Conservation (phyloP, 2,329 filamentous ascomycete species). For the Pseudogymnoascus sp. region DNA sequence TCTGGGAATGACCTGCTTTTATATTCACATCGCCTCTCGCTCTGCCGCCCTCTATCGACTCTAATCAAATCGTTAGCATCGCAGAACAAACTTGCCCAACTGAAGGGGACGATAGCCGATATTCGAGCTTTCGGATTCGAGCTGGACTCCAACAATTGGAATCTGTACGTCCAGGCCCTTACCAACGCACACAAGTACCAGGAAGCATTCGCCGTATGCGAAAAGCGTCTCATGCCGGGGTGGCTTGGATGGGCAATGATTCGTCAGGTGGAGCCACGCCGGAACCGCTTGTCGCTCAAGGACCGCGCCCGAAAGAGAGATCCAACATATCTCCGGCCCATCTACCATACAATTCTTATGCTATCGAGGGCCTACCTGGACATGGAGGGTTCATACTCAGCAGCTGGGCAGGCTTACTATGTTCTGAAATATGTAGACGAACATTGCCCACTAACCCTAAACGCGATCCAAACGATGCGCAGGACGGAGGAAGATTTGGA, state of each 20-base stretch:
- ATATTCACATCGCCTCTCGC: constrained; percentile 32
- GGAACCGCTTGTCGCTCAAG: constrained; percentile 21
- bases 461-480: constrained; percentile 24
- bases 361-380: constrained; percentile 23
- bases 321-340: constrained; percentile 22
- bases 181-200: constrained; percentile 48
- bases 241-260: constrained; percentile 62
- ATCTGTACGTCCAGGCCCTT: constrained; percentile 63
- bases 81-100: constrained; percentile 44
- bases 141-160: constrained; percentile 73
- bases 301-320: constrained; percentile 18
- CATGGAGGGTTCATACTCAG: constrained; percentile 21
- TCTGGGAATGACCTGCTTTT: constrained; percentile 16
- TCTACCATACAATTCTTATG: constrained; percentile 23
- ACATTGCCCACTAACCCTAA: constrained; percentile 23
- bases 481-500: constrained; percentile 21
- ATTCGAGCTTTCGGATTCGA: constrained; percentile 55
- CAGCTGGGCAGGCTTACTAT: constrained; percentile 17
- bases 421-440: constrained; percentile 20
- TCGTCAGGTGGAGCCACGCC: constrained; percentile 17
- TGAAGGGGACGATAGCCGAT: constrained; percentile 42
- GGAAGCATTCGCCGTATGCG: constrained; percentile 66
- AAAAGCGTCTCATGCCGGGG: constrained; percentile 65
- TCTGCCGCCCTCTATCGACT: constrained; percentile 34
- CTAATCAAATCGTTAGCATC: constrained; percentile 41